Evolutionary conservation across 495 filamentous ascomycete species (phyloP).

Genomic region (Cercophora newfieldiana): DNA sequence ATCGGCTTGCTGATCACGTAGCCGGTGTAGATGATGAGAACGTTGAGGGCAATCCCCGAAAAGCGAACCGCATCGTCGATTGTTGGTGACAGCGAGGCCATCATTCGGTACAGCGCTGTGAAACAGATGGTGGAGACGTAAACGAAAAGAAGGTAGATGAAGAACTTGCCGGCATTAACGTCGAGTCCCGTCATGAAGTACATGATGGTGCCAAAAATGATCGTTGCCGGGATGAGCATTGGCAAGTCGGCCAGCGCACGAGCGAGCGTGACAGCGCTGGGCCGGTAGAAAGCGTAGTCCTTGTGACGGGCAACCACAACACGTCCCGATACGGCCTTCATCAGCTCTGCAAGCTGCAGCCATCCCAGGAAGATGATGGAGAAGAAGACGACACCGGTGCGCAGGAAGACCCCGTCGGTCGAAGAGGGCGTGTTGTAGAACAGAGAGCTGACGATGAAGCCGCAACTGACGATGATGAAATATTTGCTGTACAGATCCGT

Average conservation of each 20-base stretch:
- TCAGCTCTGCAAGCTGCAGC: constrained; percentile 74
- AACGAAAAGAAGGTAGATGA: constrained; percentile 66
- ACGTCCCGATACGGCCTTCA: constrained; percentile 65
- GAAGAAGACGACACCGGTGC: constrained; percentile 65
- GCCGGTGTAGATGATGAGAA: constrained; percentile 74
- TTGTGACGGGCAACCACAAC: constrained; percentile 83
- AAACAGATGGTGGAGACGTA: constrained; percentile 61
- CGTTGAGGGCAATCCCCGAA: constrained; percentile 62
- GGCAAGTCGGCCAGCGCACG: constrained; percentile 76
- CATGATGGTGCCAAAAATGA: constrained; percentile 71
- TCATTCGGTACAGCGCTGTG: constrained; percentile 69
- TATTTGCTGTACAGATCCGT: constrained; percentile 62
- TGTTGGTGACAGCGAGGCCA: constrained; percentile 63
- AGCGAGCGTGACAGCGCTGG: constrained; percentile 74
- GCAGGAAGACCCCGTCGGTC: constrained; percentile 52
- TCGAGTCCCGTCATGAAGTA: constrained; percentile 76
- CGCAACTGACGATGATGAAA: constrained; percentile 58
- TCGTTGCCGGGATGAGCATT: constrained; percentile 66
- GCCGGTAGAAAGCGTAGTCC: constrained; percentile 81
- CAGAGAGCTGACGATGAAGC: constrained; percentile 72
- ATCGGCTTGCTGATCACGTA: constrained; percentile 69
- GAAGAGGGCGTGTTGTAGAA: constrained; percentile 71
- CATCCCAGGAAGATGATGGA: constrained; percentile 79
- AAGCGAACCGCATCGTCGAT: constrained; percentile 59
- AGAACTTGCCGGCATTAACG: constrained; percentile 75